Base-by-base conservation (phyloP, 768 basidiomycete genomes). In the Xanthoconium stramineum region DNA sequence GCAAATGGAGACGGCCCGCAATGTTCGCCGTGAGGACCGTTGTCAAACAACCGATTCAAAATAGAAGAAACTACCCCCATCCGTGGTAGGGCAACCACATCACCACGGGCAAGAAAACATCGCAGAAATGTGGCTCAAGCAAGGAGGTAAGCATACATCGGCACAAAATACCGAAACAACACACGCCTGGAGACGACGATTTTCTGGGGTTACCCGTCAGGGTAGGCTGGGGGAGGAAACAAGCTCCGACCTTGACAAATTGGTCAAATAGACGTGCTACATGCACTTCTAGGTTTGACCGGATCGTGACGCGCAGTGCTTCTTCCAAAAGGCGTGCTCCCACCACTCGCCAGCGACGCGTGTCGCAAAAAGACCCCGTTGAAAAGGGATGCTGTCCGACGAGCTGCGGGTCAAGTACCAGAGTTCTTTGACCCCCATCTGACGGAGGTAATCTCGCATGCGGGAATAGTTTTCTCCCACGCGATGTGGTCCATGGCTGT, bases 401-500 rank as follows among this genome's bases (percentile, higher is more conserved):
- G 63, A 4, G 24, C 24, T 61, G 56, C 78, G 73, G 46, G 61
- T 55, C 51, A 92, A 71, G 71, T 76, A 80, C 86, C 86, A 91
- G 5, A 91, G 65, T 55, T 89, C 83, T 11, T 72, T 63, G 30
- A 97, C 78, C 5, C 81, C 82, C n/a, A 80, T 67, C 3, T 73
- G 73, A 45, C 75, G 73, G 30, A 94, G 75, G 71, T 98, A 98
- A 12, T 78, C 76, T 46, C 75, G 76, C 58, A 89, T 71, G 19
- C 80, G 77, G 52, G 74, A 65, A 64, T 98, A 99, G 70, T 98
- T 93, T 55, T 93, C 76, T 0, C 94, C 94, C 52, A 98, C 94
- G 10, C 84, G 84, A 32, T 84, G 83, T 3, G 93, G 89, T 1
- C 92, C 94, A 65, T 99, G 97, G 50, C 94, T 95, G 73, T 98